phyloP scores from a whole-genome alignment of 768 basidiomycete species.

The Gloeostereum incarnatum region DNA sequence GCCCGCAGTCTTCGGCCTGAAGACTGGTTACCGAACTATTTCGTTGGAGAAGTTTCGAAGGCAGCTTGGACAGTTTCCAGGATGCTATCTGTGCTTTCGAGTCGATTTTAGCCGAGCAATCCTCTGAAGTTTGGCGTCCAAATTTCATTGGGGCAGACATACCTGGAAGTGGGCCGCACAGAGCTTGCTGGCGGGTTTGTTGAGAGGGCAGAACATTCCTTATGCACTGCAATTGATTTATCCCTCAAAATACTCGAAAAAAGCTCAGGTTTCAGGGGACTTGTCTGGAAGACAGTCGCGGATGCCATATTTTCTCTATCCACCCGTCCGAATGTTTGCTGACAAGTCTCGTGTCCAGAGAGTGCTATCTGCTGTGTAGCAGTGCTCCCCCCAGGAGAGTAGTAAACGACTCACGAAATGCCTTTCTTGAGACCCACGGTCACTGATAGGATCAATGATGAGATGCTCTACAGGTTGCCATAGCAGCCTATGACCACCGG shows the following conservation, averaged over 20 bases:
- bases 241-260: constrained; percentile 39
- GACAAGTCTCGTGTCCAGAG: constrained; percentile 29
- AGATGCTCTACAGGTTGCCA: constrained; percentile 38
- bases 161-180: constrained; percentile 59
- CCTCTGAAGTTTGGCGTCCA: constrained; percentile 66
- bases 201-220: constrained; percentile 65
- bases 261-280: constrained; percentile 53
- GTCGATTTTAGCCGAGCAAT: constrained; percentile 41
- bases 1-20: constrained; percentile 65
- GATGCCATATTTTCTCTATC: constrained; percentile 72
- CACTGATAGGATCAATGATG: constrained; percentile 16
- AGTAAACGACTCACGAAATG: constrained; percentile 35
- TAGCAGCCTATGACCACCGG: constrained; percentile 54
- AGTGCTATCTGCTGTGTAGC: constrained; percentile 23
- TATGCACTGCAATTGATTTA: constrained; percentile 47
- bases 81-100: constrained; percentile 67
- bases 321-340: constrained; percentile 33
- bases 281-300: constrained; percentile 78
- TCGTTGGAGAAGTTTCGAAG: constrained; percentile 81
- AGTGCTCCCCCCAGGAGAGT: constrained; percentile 27
- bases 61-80: constrained; percentile 62
- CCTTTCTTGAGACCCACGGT: constrained; percentile 16
- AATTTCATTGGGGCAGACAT: constrained; percentile 60
- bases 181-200: constrained; percentile 65
- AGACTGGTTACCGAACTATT: constrained; percentile 78